Evolutionary conservation across 2,329 filamentous ascomycete species (phyloP).

Genomic region (Xylariaceae sp.): DNA sequence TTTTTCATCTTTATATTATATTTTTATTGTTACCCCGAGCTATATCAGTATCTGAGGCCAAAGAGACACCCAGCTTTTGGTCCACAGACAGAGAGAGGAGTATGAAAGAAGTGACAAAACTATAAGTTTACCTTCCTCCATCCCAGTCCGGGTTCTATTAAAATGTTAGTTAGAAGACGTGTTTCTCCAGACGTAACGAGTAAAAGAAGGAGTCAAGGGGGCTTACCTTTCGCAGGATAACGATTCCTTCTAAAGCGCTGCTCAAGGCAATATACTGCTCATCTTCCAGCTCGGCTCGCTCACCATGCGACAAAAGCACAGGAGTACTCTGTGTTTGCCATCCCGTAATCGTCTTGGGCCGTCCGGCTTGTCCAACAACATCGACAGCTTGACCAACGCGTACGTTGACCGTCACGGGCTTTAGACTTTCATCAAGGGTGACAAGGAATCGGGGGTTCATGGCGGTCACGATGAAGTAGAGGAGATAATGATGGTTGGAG

Average conservation of each 20-base stretch:
- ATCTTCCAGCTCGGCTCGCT: slow-evolving; percentile 93
- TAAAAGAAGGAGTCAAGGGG: neutral
- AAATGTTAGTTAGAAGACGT: slow-evolving; percentile 14
- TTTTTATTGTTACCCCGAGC: slow-evolving; percentile 3
- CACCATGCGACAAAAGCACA: slow-evolving; percentile 86
- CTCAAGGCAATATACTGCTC: slow-evolving; percentile 93
- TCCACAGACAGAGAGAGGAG: neutral
- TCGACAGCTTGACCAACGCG: slow-evolving; percentile 97
- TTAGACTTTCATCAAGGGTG: slow-evolving; percentile 88
- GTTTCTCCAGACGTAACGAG: neutral
- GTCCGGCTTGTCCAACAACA: slow-evolving; percentile 92
- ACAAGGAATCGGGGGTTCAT: slow-evolving; percentile 97
- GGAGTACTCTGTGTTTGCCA: slow-evolving; percentile 99
- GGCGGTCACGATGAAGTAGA: slow-evolving; percentile 94
- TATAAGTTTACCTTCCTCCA: slow-evolving; percentile 36
- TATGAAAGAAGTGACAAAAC: no score
- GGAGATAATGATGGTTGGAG: slow-evolving; percentile 72
- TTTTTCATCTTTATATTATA: slow-evolving; percentile 25
- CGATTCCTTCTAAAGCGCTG: slow-evolving; percentile 86
- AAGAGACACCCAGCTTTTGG: neutral
- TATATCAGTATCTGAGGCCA: neutral
- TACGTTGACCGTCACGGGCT: slow-evolving; percentile 92
- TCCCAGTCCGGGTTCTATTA: slow-evolving; percentile 52
- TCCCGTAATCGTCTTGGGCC: slow-evolving; percentile 97
- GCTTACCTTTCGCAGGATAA: slow-evolving; percentile 92